Conservation (phyloP, 331 rosid genomes). For the Dryas integrifolia region DNA sequence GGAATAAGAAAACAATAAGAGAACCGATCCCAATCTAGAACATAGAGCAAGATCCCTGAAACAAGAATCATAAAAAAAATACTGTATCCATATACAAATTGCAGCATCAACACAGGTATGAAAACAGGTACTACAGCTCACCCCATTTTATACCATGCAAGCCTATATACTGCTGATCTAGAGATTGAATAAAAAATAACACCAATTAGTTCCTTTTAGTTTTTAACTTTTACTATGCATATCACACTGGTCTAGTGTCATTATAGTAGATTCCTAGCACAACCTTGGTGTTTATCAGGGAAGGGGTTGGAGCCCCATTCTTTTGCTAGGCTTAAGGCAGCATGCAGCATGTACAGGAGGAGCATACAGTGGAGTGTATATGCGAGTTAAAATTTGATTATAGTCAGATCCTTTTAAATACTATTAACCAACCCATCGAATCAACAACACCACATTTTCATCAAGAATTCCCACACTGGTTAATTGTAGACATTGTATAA, state of each 20-base stretch:
- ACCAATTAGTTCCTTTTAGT: not conserved
- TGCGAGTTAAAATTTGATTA: not conserved
- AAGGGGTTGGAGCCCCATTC: not conserved
- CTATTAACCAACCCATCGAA: not conserved
- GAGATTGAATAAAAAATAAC: not conserved
- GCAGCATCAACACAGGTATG: not conserved
- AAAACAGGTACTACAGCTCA: not conserved
- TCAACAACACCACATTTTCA: not conserved
- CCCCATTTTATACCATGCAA: not conserved
- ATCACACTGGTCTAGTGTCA: not conserved
- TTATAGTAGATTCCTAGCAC: not conserved
- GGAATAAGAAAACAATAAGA: conserved; percentile 1
- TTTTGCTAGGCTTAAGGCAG: not conserved
- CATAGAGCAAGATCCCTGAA: not conserved
- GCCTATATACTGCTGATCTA: not conserved
- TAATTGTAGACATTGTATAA: not conserved
- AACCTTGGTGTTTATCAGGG: not conserved
- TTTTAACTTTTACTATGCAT: not conserved
- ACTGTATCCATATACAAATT: not conserved
- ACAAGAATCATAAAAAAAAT: not conserved
- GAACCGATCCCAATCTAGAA: not conserved
- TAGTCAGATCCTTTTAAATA: not conserved
- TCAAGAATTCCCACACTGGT: not conserved
- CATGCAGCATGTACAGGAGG: not conserved
- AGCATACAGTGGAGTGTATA: not conserved